These are phyloP conservation scores for Umbelopsis vinacea DNA, from an alignment of 192 early-diverging fungal genomes.

Conservation along the genomic window DNA sequence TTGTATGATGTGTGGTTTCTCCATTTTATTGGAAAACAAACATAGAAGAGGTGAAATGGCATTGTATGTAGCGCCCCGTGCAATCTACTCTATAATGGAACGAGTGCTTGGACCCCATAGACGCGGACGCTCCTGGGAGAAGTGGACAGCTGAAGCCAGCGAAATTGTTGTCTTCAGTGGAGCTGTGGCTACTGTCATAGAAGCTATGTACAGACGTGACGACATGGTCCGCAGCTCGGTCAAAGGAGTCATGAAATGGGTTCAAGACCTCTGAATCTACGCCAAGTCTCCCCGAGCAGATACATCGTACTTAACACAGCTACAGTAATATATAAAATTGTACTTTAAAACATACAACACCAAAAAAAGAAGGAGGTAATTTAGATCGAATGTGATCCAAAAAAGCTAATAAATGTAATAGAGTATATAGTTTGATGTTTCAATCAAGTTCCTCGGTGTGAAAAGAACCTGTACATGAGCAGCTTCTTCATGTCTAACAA, in stretches of 20 bases:
- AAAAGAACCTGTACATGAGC: too few relatives aligned
- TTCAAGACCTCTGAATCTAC: conserved; percentile 33
- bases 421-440: too few relatives aligned
- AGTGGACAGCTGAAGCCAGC: conserved; percentile 27
- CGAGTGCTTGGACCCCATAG: conserved; percentile 45
- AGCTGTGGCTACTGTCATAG: conserved; percentile 54
- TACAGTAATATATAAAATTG: neutral
- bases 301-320: neutral
- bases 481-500: too few relatives aligned
- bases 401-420: too few relatives aligned
- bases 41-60: conserved; percentile 58
- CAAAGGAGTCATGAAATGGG: conserved; percentile 57
- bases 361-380: neutral
- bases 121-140: conserved; percentile 38
- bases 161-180: conserved; percentile 56
- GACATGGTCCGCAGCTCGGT: conserved; percentile 57
- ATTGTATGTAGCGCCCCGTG: conserved; percentile 54
- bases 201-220: conserved; percentile 48
- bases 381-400: too few relatives aligned
- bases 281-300: neutral
- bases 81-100: conserved; percentile 53
- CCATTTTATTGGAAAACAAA: conserved; percentile 66
- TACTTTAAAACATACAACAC: neutral
- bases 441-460: too few relatives aligned
- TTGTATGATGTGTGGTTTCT: conserved; percentile 64